phyloP scores from a whole-genome alignment of 2,329 filamentous ascomycete genomes.

The Stemphylium vesicarium region DNA sequence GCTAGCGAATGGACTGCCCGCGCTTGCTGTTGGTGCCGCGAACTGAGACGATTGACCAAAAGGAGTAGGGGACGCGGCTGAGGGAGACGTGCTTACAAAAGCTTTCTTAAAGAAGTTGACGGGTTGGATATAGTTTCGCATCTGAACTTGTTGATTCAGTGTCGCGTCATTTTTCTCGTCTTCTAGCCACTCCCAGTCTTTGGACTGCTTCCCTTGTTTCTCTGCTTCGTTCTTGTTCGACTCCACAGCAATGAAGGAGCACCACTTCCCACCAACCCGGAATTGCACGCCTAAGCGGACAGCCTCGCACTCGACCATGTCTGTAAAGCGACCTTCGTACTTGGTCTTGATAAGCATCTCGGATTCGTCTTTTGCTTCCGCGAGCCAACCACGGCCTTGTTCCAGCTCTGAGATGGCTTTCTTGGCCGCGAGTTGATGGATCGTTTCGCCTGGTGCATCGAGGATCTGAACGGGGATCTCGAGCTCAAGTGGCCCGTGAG shows the following conservation, averaged over 20 bases:
- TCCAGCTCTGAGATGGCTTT: slow-evolving; percentile 74
- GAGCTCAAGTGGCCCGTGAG: slow-evolving; percentile 65
- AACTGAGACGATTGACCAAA: no score
- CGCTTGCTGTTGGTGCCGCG: no score
- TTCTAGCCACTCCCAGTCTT: slow-evolving; percentile 37
- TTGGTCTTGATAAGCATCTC: slow-evolving; percentile 48
- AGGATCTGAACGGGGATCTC: slow-evolving; percentile 67
- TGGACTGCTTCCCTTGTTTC: slow-evolving; percentile 10
- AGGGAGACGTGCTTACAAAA: background rate
- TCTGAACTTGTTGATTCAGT: background rate
- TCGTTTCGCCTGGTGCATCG: slow-evolving; percentile 57
- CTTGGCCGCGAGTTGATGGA: slow-evolving; percentile 74
- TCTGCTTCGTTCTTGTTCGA: slow-evolving; percentile 28
- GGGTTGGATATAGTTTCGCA: background rate
- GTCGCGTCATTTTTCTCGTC: slow-evolving; percentile 4
- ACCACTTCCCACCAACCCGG: slow-evolving; percentile 73
- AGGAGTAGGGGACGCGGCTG: background rate
- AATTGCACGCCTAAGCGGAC: slow-evolving; percentile 70
- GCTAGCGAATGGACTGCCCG: no score
- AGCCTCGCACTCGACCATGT: slow-evolving; percentile 69
- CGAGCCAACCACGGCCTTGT: slow-evolving; percentile 69
- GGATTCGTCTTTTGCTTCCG: slow-evolving; percentile 49
- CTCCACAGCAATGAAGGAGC: slow-evolving; percentile 73
- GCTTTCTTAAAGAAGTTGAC: background rate
- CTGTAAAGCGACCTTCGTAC: slow-evolving; percentile 58